Evolutionary conservation across 2,329 filamentous ascomycete species (phyloP).

Genomic region (Penicillium griseofulvum): DNA sequence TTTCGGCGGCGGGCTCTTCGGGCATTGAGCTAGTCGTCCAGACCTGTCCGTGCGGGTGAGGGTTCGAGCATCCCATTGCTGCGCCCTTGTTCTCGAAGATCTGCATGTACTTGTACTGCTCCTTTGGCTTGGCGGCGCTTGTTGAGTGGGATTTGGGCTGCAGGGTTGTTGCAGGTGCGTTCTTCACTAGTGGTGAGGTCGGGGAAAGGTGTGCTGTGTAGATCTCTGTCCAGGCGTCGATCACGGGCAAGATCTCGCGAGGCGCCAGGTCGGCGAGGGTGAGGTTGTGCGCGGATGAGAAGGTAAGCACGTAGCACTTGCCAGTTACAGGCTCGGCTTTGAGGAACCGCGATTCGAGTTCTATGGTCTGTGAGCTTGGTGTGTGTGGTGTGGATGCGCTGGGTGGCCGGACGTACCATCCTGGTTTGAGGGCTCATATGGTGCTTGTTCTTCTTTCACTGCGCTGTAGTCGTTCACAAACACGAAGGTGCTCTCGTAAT

Average conservation of each 20-base stretch:
- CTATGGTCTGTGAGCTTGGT: constrained; percentile 41
- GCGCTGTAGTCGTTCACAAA: constrained; percentile 98
- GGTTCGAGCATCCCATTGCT: constrained; percentile 98
- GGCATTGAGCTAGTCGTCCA: constrained; percentile 92
- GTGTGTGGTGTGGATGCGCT: neutral
- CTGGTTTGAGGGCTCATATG: constrained; percentile 61
- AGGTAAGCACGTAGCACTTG: constrained; percentile 95
- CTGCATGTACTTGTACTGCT: constrained; percentile 94
- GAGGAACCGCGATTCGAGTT: constrained; percentile 72
- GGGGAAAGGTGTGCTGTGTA: constrained; percentile 79
- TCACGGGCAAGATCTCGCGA: constrained; percentile 72
- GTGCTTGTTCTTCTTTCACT: constrained; percentile 86
- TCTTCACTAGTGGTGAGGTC: constrained; percentile 60
- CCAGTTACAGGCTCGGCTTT: constrained; percentile 83
- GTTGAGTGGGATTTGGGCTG: constrained; percentile 48
- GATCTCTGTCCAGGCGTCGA: constrained; percentile 88
- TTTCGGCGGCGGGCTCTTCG: constrained; percentile 80
- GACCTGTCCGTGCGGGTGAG: constrained; percentile 93
- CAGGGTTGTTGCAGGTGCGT: constrained; percentile 47
- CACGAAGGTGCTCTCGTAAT: constrained; percentile 82
- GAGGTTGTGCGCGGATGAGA: constrained; percentile 84
- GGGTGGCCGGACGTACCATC: constrained; percentile 41
- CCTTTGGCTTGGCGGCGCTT: constrained; percentile 55
- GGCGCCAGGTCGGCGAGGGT: constrained; percentile 87
- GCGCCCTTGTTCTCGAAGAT: constrained; percentile 99